phyloP scores from a whole-genome alignment of 2,329 filamentous ascomycete genomes.

The Fusarium fracticaudum region DNA sequence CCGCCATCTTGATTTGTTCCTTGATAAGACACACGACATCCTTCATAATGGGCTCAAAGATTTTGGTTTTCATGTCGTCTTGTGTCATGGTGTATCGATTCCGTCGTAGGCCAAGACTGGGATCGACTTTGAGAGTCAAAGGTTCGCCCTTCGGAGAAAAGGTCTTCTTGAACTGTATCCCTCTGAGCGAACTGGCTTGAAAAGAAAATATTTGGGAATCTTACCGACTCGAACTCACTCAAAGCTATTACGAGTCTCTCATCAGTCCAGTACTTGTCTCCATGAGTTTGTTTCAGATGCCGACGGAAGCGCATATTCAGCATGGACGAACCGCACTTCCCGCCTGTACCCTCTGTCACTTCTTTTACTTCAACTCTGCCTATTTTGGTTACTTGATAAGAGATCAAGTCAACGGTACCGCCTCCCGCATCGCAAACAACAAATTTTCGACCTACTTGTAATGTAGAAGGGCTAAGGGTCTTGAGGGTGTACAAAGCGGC shows the following conservation, averaged over 20 bases:
- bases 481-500: slow-evolving; percentile 61
- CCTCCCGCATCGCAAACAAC: slow-evolving; percentile 65
- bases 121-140: slow-evolving; percentile 49
- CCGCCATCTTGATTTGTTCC: slow-evolving; percentile 52
- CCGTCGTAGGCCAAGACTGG: slow-evolving; percentile 47
- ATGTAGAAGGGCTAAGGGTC: slow-evolving; percentile 52
- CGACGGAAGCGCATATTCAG: slow-evolving; percentile 59
- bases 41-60: slow-evolving; percentile 54
- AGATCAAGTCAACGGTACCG: slow-evolving; percentile 64
- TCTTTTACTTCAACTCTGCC: slow-evolving; percentile 58
- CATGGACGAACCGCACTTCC: slow-evolving; percentile 60
- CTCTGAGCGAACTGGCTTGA: slow-evolving; percentile 3
- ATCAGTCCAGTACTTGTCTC: slow-evolving; percentile 55
- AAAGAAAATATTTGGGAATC: slow-evolving; percentile 52
- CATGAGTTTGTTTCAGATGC: slow-evolving; percentile 55
- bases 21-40: slow-evolving; percentile 54
- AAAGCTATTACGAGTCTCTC: slow-evolving; percentile 53
- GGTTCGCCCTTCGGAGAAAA: slow-evolving; percentile 50
- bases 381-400: slow-evolving; percentile 58
- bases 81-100: slow-evolving; percentile 50
- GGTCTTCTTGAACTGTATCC: slow-evolving; percentile 49
- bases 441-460: slow-evolving; percentile 58
- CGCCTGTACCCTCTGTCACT: slow-evolving; percentile 59
- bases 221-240: slow-evolving; percentile 54
- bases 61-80: slow-evolving; percentile 72